A percentile compares a stretch with the other conserved stretches of the same genome.
These are phyloP conservation scores for Uromyces viciae-fabae DNA, from an alignment of 1,284 basidiomycete genomes.

Conservation along the genomic window DNA sequence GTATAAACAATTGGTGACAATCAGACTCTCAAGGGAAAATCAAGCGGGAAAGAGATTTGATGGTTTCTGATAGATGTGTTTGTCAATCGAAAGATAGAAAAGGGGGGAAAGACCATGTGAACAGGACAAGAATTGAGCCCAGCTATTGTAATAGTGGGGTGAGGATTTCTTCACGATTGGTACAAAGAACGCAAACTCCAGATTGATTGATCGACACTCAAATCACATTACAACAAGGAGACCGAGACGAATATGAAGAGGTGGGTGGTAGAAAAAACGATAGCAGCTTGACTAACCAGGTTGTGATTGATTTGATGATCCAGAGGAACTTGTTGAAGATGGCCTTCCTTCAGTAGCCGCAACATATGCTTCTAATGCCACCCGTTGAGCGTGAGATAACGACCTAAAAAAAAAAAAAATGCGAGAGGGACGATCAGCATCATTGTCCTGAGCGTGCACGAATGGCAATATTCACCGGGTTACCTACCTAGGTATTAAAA, in stretches of 20 bases:
- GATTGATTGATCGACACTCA: neutral
- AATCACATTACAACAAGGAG: neutral
- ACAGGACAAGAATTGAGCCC: neutral
- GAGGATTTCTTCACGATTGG: neutral
- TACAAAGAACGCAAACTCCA: neutral
- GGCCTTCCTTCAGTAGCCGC: slow-evolving; percentile 16
- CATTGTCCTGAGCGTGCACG: neutral
- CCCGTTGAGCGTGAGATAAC: slow-evolving; percentile 28
- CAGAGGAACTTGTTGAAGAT: neutral
- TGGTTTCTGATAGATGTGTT: too few species aligned
- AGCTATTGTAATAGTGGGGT: neutral
- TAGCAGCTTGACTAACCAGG: neutral
- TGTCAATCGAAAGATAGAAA: too few species aligned
- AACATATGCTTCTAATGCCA: slow-evolving; percentile 41
- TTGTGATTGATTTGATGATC: neutral
- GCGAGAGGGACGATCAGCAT: neutral
- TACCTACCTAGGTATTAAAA: slow-evolving; percentile 81
- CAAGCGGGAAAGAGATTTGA: neutral
- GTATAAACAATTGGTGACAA: slow-evolving; percentile 13
- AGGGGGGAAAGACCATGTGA: neutral
- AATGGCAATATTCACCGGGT: neutral
- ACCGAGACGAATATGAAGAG: neutral
- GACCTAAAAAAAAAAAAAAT: slow-evolving; percentile 11
- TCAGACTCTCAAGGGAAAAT: neutral
- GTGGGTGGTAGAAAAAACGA: neutral